These are phyloP conservation scores for Citrus trifoliata DNA, from an alignment of 345 rosid species.

Conservation along the genomic window DNA sequence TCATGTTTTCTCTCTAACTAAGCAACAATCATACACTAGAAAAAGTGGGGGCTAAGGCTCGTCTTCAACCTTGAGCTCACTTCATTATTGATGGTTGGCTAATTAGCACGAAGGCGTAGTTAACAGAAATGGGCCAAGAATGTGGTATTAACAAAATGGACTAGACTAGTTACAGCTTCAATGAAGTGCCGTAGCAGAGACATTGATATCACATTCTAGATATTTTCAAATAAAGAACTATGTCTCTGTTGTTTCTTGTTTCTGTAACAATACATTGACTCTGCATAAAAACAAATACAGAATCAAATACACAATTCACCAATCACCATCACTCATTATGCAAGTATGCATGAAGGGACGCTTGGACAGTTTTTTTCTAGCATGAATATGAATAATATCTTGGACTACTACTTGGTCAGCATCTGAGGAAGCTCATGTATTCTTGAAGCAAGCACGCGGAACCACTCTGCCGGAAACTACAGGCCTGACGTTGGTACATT, in stretches of 20 bases:
- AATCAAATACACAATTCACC: not conserved
- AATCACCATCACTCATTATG: conserved; percentile 4
- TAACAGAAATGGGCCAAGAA: no score
- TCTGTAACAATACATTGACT: not conserved
- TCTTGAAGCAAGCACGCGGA: conserved; percentile 30
- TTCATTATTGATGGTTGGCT: no score
- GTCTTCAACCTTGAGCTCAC: no score
- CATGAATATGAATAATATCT: not conserved
- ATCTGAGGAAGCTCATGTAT: not conserved
- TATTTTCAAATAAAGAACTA: not conserved
- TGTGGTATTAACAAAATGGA: no score
- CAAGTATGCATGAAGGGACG: conserved; percentile 2
- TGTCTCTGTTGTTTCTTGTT: no score
- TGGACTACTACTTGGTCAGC: not conserved
- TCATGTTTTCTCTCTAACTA: no score
- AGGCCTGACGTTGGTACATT: conserved; percentile 43
- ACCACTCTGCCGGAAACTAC: conserved; percentile 18
- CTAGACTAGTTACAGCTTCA: no score
- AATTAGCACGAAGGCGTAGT: no score
- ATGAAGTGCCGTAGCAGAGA: not conserved
- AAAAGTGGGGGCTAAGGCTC: no score
- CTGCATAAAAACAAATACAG: not conserved
- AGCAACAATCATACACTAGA: no score
- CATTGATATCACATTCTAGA: no score
- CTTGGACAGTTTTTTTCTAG: not conserved